Evolutionary conservation across 2,329 filamentous ascomycete species (phyloP).

Genomic region (Pezicula radicicola): DNA sequence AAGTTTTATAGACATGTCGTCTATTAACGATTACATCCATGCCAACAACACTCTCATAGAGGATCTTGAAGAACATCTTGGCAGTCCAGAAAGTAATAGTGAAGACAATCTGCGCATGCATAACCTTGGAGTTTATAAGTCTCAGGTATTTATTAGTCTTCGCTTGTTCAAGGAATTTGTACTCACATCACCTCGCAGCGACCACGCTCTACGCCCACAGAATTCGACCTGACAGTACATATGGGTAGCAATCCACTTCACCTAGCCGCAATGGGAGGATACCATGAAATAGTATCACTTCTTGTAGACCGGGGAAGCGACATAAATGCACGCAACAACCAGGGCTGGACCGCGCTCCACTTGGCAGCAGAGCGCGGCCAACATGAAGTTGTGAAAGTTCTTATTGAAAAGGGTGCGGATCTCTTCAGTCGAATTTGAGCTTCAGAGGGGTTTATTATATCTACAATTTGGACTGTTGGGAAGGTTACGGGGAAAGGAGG

Average conservation of each 20-base stretch:
- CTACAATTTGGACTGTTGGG: neutral
- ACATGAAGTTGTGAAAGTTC: neutral
- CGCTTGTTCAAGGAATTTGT: neutral
- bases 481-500: neutral
- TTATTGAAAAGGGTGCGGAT: neutral
- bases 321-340: neutral
- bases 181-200: neutral
- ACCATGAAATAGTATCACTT: slow-evolving; percentile 1
- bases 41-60: neutral
- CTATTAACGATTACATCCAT: neutral
- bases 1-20: neutral
- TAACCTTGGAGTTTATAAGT: neutral
- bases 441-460: neutral
- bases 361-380: neutral
- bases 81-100: neutral
- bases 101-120: neutral
- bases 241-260: slow-evolving; percentile 4
- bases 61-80: neutral
- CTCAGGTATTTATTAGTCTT: neutral
- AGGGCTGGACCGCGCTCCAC: neutral
- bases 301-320: neutral
- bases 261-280: slow-evolving; percentile 3
- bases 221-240: neutral
- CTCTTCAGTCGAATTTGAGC: neutral
- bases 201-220: neutral